Percentiles rank a stretch among this genome's conserved stretches.
Conservation (phyloP, 2,329 filamentous ascomycete species). For the Hymenoscyphus scutula region DNA sequence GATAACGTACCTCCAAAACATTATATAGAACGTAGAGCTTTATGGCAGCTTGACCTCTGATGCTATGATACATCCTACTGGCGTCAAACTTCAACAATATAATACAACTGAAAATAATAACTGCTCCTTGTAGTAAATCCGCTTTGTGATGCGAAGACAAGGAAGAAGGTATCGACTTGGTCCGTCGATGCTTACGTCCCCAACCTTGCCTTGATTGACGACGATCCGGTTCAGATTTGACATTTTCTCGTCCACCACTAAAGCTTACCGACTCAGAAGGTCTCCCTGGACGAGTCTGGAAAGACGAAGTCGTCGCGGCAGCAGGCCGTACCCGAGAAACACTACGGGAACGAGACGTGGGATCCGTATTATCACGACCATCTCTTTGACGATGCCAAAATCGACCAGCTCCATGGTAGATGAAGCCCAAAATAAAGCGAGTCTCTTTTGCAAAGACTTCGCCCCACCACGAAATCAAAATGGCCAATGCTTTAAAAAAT, state of each 20-base stretch:
- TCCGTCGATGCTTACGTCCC: slow-evolving; percentile 60
- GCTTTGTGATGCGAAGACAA: slow-evolving; percentile 90
- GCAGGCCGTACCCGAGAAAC: slow-evolving; percentile 30
- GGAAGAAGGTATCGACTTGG: slow-evolving; percentile 80
- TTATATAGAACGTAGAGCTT: slow-evolving; percentile 99
- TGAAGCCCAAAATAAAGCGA: slow-evolving; percentile 69
- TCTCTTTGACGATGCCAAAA: slow-evolving; percentile 63
- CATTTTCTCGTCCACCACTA: slow-evolving; percentile 20
- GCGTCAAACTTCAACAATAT: slow-evolving; percentile 90
- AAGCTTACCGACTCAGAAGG: slow-evolving; percentile 18
- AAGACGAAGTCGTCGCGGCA: slow-evolving; percentile 29
- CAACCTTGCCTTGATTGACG: slow-evolving; percentile 31
- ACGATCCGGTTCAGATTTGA: slow-evolving; percentile 27
- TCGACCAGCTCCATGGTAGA: slow-evolving; percentile 75
- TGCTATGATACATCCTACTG: slow-evolving; percentile 96
- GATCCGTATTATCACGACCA: slow-evolving; percentile 42
- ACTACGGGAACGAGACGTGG: slow-evolving; percentile 30
- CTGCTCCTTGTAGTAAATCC: slow-evolving; percentile 83
- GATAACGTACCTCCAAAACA: slow-evolving; percentile 68
- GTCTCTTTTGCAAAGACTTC: slow-evolving; percentile 70
- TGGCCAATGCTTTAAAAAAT: slow-evolving; percentile 75
- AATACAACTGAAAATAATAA: slow-evolving; percentile 82
- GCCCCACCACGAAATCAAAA: slow-evolving; percentile 76
- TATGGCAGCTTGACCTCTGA: slow-evolving; percentile 92
- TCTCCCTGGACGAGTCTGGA: slow-evolving; percentile 25